Evolutionary conservation across 257 asterid species (phyloP).

Genomic region (Plectranthus barbatus): DNA sequence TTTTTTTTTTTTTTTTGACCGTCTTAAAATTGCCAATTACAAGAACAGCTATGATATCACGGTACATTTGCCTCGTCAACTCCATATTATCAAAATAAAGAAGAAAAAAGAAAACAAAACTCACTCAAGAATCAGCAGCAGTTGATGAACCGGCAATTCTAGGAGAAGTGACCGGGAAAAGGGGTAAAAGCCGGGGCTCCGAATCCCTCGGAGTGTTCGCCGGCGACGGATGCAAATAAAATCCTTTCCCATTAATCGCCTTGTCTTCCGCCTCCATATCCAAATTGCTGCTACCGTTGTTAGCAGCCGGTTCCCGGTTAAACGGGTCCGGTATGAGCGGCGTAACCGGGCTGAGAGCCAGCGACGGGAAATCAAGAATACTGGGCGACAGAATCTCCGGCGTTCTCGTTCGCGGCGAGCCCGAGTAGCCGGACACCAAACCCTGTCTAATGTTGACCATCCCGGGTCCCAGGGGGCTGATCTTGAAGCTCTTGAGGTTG

Average conservation of each 20-base stretch:
- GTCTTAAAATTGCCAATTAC: conserved; percentile 18
- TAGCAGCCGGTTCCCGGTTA: conserved; percentile 31
- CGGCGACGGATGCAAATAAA: conserved; percentile 80
- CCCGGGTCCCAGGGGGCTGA: conserved; percentile 63
- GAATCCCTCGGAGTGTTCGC: conserved; percentile 67
- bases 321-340: conserved; percentile 92
- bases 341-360: conserved; percentile 83
- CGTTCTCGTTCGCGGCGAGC: conserved; percentile 50
- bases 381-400: conserved; percentile 76
- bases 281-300: conserved; percentile 14
- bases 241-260: conserved; percentile 75
- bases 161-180: conserved; percentile 88
- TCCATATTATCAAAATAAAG: conserved; percentile 17
- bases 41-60: conserved; percentile 10
- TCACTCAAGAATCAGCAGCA: conserved; percentile 37
- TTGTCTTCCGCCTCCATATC: conserved; percentile 63
- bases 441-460: conserved; percentile 28
- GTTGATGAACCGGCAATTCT: conserved; percentile 42
- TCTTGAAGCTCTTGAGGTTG: conserved; percentile 60
- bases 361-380: conserved; percentile 72
- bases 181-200: conserved; percentile 74
- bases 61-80: conserved; percentile 20
- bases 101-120: neutral
- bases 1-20: neutral
- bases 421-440: conserved; percentile 21